Conservation (phyloP, 2,329 filamentous ascomycete genomes). For the Seiridium cupressi region DNA sequence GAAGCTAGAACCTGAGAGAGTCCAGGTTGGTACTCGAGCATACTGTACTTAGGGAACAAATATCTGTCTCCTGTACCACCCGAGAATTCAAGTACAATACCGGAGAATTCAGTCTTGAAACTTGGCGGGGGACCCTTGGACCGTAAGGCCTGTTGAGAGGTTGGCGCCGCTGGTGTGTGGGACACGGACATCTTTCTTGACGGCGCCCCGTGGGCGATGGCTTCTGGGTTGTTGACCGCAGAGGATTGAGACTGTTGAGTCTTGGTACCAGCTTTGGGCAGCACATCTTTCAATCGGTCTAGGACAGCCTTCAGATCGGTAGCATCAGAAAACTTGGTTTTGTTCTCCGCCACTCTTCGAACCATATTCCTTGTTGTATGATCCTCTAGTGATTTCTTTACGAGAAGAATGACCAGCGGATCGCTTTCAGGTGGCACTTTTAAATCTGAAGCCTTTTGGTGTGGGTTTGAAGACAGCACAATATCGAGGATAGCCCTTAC, state of each 20-base stretch:
- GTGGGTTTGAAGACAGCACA: constrained; percentile 56
- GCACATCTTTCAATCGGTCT: constrained; percentile 43
- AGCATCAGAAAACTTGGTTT: constrained; percentile 50
- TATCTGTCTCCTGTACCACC: constrained; percentile 71
- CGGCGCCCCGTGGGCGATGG: constrained; percentile 26
- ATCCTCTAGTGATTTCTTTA: constrained; percentile 57
- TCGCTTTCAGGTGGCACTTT: constrained; percentile 54
- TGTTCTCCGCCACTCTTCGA: constrained; percentile 50
- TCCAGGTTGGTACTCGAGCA: constrained; percentile 63
- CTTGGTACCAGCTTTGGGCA: constrained; percentile 35
- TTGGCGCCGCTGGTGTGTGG: constrained; percentile 14
- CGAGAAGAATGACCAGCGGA: constrained; percentile 53
- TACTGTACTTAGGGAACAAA: constrained; percentile 75
- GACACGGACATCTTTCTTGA: constrained; percentile 26
- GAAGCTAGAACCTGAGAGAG: constrained; percentile 68
- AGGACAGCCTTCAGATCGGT: constrained; percentile 52
- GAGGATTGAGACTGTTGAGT: constrained; percentile 20
- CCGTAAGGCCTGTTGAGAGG: constrained; percentile 52
- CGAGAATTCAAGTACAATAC: constrained; percentile 68
- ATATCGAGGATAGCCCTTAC: constrained; percentile 58
- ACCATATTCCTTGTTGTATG: constrained; percentile 47
- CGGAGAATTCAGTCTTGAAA: constrained; percentile 59
- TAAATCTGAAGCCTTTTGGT: constrained; percentile 52
- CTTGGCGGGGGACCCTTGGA: constrained; percentile 57
- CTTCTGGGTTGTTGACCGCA: constrained; percentile 30